Base-by-base conservation (phyloP, 2,329 filamentous ascomycete species). In the Aspergillus sp. region DNA sequence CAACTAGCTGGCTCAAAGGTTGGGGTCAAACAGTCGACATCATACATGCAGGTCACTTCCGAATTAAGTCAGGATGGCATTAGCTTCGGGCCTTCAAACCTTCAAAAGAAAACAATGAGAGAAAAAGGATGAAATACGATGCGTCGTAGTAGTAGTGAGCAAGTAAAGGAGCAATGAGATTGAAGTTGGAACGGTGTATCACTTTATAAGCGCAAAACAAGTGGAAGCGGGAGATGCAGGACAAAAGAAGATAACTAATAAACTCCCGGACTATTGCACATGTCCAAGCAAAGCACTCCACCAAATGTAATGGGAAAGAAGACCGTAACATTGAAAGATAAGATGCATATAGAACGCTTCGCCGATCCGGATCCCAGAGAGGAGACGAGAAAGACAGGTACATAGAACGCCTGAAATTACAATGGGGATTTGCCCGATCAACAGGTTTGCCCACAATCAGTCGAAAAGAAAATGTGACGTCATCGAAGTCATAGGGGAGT, bases 291-390 rank as follows among this genome's bases (percentile, higher is more conserved):
- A 53, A 43, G 47, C 51, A 50, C 28, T 38, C 38, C 54, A 43
- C 50, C 48, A 57, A 54, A 31, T 58, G 43, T 52, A 28, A 47
- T 50, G 41, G 43, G 28, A 49, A 43, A 28, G 23, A 63, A 15
- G 41, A 51, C 54, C 31, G 52, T 47, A 28, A 54, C 22, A 7
- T 60, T 45, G 54, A 51, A 48, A 50, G 58, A 43, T 61, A 13
- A 64, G 65, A 66, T 61, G 64, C 69, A 68, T 68, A 63, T 60
- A 55, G 62, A 46, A 66, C 66, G 64, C 67, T 64, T 64, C 46
- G 61, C 59, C 59, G 56, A 64, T 54, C 66, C 62, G 57, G 64
- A 65, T 61, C 60, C 63, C 61, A 54, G 56, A 53, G 15, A 48
- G 30, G 34, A 59, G 49, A 28, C 25, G 54, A 50, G 41, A 47